A percentile compares a stretch with the other conserved stretches of the same genome.
These are phyloP conservation scores for Ustilago crameri DNA, from an alignment of 1,284 basidiomycete genomes.

Conservation along the genomic window DNA sequence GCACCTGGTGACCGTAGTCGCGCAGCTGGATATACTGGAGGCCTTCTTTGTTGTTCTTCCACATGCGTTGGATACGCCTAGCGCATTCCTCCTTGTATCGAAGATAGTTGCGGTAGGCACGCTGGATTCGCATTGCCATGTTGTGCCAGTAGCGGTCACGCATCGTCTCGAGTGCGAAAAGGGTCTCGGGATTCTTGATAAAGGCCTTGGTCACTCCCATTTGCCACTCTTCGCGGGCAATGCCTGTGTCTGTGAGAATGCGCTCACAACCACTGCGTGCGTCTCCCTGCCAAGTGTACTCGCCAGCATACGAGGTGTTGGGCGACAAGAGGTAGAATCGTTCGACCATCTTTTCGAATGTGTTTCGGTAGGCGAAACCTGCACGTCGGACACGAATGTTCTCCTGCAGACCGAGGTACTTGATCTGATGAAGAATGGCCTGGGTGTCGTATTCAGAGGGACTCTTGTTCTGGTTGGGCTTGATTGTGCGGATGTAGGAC, in stretches of 20 bases:
- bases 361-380: conserved; percentile 96
- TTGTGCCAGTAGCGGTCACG: conserved; percentile 99
- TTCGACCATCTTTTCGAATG: conserved; percentile 95
- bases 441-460: conserved; percentile 91
- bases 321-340: conserved; percentile 94
- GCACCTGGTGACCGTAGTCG: conserved; percentile 91
- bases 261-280: conserved; percentile 89
- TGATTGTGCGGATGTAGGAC: conserved; percentile 99
- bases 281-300: conserved; percentile 96
- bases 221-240: conserved; percentile 97
- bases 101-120: conserved; percentile 94
- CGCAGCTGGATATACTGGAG: conserved; percentile 87
- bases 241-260: conserved; percentile 93
- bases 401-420: conserved; percentile 97
- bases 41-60: conserved; percentile 96
- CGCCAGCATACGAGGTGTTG: conserved; percentile 95
- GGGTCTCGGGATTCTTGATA: conserved; percentile 98
- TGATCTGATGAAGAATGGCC: conserved; percentile 97
- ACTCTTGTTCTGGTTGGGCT: conserved; percentile 97
- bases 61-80: conserved; percentile 93
- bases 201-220: conserved; percentile 99
- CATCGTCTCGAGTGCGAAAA: conserved; percentile 98
- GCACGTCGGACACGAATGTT: conserved; percentile 97
- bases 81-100: conserved; percentile 96
- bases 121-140: conserved; percentile 96